These are phyloP conservation scores for Monascus ruber DNA, from an alignment of 2,329 filamentous ascomycete species.

Conservation along the genomic window DNA sequence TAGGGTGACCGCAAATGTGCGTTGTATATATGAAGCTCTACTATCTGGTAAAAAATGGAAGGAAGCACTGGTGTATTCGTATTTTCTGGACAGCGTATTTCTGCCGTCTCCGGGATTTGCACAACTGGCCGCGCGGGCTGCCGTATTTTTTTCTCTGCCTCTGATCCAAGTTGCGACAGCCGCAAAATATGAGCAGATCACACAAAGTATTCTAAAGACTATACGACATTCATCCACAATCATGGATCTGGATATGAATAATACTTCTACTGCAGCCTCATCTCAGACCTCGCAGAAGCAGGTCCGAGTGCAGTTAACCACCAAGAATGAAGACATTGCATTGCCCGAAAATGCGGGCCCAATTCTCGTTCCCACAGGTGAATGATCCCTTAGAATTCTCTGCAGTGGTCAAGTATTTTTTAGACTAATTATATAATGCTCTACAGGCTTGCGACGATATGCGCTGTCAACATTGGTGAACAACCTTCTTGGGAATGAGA, in stretches of 20 bases:
- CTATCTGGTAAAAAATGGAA: too few species aligned
- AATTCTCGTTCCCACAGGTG: conserved; percentile 47
- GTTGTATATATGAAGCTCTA: too few species aligned
- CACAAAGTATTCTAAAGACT: too few species aligned
- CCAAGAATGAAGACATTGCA: conserved; percentile 42
- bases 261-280: conserved; percentile 7
- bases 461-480: conserved; percentile 54
- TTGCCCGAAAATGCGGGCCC: conserved; percentile 44
- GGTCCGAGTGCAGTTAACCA: conserved; percentile 44
- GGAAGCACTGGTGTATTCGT: too few species aligned
- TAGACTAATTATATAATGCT: conserved; percentile 4
- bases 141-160: conserved; percentile 30
- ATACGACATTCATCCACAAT: not conserved
- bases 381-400: not conserved
- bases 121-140: conserved; percentile 27
- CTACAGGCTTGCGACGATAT: conserved; percentile 43
- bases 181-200: too few species aligned
- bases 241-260: conserved; percentile 16
- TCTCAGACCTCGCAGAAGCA: conserved; percentile 30
- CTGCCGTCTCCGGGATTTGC: conserved; percentile 20
- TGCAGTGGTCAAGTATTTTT: too few species aligned
- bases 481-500: conserved; percentile 45
- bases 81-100: too few species aligned
- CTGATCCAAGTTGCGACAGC: conserved; percentile 16
- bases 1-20: not conserved